A percentile compares a stretch with the other conserved stretches of the same genome.
These are phyloP conservation scores for Citrus australasica DNA, from an alignment of 345 rosid species.

Conservation along the genomic window DNA sequence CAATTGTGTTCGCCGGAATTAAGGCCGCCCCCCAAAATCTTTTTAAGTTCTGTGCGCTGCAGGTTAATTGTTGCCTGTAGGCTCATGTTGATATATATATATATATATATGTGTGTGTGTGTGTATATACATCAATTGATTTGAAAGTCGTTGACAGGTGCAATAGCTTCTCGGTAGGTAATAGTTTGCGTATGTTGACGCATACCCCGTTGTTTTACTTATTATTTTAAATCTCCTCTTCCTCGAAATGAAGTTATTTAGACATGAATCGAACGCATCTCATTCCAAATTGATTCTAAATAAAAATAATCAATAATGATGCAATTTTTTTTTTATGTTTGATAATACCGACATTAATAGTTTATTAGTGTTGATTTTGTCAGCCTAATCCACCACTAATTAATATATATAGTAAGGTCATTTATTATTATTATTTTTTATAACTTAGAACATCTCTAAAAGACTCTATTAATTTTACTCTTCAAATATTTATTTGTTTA, in stretches of 20 bases:
- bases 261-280: neutral
- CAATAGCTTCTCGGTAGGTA: neutral
- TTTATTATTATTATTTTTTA: too few species aligned
- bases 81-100: neutral
- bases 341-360: too few species aligned
- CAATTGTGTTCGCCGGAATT: constrained; percentile 21
- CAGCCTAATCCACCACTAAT: neutral
- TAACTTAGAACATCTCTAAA: too few species aligned
- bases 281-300: neutral
- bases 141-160: neutral
- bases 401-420: too few species aligned
- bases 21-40: constrained; percentile 19
- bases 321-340: too few species aligned
- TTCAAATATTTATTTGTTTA: too few species aligned
- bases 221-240: neutral
- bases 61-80: neutral
- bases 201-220: neutral
- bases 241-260: too few species aligned
- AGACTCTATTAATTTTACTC: too few species aligned
- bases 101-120: neutral
- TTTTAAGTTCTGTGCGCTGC: neutral
- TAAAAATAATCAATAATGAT: neutral
- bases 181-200: neutral
- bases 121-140: too few species aligned
- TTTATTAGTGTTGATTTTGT: neutral